Evolutionary conservation across 306 rosid genomes (phyloP), one percentile per base, ranked within the genome.

Genomic region (Pyrus pyrifolia): DNA sequence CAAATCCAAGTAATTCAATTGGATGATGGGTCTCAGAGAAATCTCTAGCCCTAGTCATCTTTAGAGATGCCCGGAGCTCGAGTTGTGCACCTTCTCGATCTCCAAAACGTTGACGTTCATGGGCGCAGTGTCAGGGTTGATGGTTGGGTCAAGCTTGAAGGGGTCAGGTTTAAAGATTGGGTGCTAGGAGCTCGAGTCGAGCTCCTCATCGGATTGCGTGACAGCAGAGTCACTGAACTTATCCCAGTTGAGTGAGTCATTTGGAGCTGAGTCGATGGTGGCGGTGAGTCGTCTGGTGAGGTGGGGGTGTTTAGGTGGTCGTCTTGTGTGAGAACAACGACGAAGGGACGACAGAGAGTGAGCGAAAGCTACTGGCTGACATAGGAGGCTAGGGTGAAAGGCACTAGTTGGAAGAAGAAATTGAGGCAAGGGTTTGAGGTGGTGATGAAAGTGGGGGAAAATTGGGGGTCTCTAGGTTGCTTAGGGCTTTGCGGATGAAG

Each of bases 231-330:
- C 95, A 21, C 92, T 91, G 74, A 95, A 89, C 72, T 92, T 97
- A 63, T 95, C 98, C 98, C 97, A 95, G 67, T 95, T 96, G 51
- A 85, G 58, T 69, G 89, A 81, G 51, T 92, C 96, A 58, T 73
- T 68, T 65, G 64, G 78, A 45, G 85, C 17, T 6, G 86, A 76
- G 57, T 91, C 91, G 64, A 86, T 3, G 6, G 35, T 1, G 69
- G 90, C 21, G 91, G 31, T 3, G 81, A 59, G 44, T 88, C 89
- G 53, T 88, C 93, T 18, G 84, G 68, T 30, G 79, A 3, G 35
- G 46, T 9, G 13, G 83, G 23, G 23, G 68, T 70, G 75, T 85
- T 91, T 67, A 86, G 84, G 92, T 86, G 79, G 79, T 94, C 96
- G 21, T 94, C 97, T 73, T 85, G 92, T 0, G 98, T 83, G 73